These are phyloP conservation scores for Eucalyptus brandiana DNA, from an alignment of 345 rosid species.

Conservation along the genomic window DNA sequence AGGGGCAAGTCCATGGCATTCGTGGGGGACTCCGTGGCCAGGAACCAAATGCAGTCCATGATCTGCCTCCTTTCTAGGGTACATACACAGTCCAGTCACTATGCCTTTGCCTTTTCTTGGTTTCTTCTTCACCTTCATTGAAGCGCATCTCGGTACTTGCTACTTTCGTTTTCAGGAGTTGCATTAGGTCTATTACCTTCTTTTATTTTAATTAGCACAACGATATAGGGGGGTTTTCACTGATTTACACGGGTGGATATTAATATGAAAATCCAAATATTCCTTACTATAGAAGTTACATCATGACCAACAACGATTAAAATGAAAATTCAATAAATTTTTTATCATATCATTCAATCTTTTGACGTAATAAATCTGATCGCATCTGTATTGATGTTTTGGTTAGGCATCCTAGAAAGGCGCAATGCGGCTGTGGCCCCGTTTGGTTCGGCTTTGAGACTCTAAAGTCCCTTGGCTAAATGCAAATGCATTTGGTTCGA, in stretches of 20 bases:
- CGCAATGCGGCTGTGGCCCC: background rate
- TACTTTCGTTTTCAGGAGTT: background rate
- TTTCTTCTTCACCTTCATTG: background rate
- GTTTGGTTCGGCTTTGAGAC: too few relatives aligned
- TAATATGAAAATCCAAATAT: background rate
- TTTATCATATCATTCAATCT: background rate
- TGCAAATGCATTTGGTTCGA: too few relatives aligned
- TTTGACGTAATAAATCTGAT: background rate
- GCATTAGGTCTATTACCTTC: background rate
- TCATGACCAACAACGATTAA: background rate
- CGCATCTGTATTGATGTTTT: background rate
- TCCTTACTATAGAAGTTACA: background rate
- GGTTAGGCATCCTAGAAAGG: background rate
- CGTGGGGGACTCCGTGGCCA: conserved; percentile 81
- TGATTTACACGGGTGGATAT: background rate
- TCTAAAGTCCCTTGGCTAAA: too few relatives aligned
- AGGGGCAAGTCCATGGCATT: conserved; percentile 75
- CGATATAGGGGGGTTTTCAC: background rate
- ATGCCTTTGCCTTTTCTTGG: background rate
- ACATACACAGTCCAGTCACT: background rate
- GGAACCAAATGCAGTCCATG: conserved; percentile 96
- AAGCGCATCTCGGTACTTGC: background rate
- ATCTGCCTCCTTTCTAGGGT: conserved; percentile 91
- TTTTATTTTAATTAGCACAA: background rate
- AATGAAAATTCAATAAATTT: background rate